Evolutionary conservation across 257 asterid genomes (phyloP), one percentile per base, ranked within the genome.

Genomic region (Capsicum chinense): DNA sequence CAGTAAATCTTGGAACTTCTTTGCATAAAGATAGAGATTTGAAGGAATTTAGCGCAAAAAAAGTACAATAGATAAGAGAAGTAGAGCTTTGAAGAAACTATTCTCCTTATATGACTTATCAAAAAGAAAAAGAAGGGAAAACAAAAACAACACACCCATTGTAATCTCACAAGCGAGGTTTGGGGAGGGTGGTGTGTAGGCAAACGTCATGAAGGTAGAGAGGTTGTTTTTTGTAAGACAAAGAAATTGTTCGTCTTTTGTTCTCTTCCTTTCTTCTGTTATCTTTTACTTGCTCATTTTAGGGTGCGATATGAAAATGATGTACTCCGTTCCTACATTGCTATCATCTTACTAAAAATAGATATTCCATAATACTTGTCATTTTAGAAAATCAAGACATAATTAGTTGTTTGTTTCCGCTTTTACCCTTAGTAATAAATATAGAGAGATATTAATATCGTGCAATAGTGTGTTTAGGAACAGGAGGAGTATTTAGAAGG

Each of bases 41-140:
- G 67, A 60, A 60, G 35, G 19, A 33, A 60, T n/a, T 60, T 33
- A 63, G 10, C 15, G 7, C 15, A 44, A 13, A 57, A 56, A 13
- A 57, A 57, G 5, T 15, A 57, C 5, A 14, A 16, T 11, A 58
- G 21, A 19, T 19, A 19, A 26, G 11, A 73, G 42, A 73, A 73
- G 60, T 73, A 48, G 80, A 73, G 80, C 19, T 44, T 71, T 71
- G 79, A 71, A 44, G 37, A 44, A n/a, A 73, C 10, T 73, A 12
- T 48, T 48, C 10, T 47, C 19, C 80, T 73, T 73, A 19, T 73
- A 19, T 48, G 59, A 73, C 42, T 73, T 73, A 0, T 13, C 50
- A 67, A 35, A 67, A 67, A 35, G 17, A 33, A 33, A 66, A 66
- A 66, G n/a, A 12, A 5, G 5, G 5, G 37, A 47, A n/a, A n/a